Evolutionary conservation across 2,329 filamentous ascomycete genomes (phyloP), one percentile per base, ranked within the genome.

Genomic region (Sporothrix pseudoabietina): DNA sequence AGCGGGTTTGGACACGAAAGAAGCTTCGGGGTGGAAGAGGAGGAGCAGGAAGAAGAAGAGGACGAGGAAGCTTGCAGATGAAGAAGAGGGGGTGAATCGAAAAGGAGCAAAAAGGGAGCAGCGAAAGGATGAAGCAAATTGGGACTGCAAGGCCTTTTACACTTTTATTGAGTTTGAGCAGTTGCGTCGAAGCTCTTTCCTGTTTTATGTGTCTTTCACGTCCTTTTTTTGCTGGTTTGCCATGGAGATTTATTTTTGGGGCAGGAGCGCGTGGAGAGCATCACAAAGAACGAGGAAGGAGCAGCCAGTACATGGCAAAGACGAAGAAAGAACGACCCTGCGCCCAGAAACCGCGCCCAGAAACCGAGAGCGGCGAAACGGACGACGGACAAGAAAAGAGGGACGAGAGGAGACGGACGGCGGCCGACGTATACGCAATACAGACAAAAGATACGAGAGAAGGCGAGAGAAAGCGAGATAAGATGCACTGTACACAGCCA

Each of bases 211-310:
- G 26, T 26, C 26, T 3, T 32, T 32, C 35, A 35, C 35, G 35
- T 32, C 32, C 26, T 26, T 32, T 10, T 10, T 55, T 12, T 30
- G 52, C 47, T n/a, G 16, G 5, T n/a, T 22, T 39, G 59, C 59
- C 59, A 32, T 63, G 59, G 19, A 16, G 26, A 16, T 57, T 47
- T 66, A 66, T 66, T 66, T 66, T 66, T 26, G 61, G 61, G 41
- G 44, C 44, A 49, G 44, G 44, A 19, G 44, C 44, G 44, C 44
- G 44, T 49, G 44, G 44, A 49, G 35, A 35, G 35, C 35, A 5
- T 35, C 32, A 61, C 19, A 14, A 61, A 61, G 6, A 32, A 22
- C 30, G 19, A 30, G 12, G 39, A 66, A 65, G 61, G 39, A 26
- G 61, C 61, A 44, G 6, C 35, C 22, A 65, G 19, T 5, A 44